phyloP scores from a whole-genome alignment of 352 stramenopile species.

The Globisporangium yorkense region DNA sequence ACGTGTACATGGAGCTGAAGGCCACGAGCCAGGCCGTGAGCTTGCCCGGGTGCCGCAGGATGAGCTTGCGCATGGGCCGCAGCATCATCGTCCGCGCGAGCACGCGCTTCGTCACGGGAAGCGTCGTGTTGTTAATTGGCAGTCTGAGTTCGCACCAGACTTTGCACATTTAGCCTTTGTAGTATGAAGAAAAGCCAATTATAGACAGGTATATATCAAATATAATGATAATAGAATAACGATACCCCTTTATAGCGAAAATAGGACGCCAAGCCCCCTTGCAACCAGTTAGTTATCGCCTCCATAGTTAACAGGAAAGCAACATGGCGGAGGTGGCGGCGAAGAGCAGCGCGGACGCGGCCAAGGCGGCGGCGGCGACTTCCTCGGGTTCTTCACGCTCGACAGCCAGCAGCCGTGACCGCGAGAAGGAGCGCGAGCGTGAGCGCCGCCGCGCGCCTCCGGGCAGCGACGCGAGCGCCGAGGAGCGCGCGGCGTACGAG shows the following conservation, averaged over 20 bases:
- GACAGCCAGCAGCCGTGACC: background rate
- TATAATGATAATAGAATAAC: too few relatives aligned
- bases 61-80: slow-evolving; percentile 37
- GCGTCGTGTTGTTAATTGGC: background rate
- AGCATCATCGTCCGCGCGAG: slow-evolving; percentile 5
- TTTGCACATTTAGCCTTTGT: too few relatives aligned
- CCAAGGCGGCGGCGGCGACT: background rate
- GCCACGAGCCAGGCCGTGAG: slow-evolving; percentile 41
- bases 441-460: slow-evolving; percentile 38
- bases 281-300: background rate
- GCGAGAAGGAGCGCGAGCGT: slow-evolving; percentile 9
- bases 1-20: slow-evolving; percentile 59
- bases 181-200: too few relatives aligned
- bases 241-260: too few relatives aligned
- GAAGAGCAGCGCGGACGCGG: background rate
- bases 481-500: slow-evolving; percentile 76
- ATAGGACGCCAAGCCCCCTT: too few relatives aligned
- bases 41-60: slow-evolving; percentile 57
- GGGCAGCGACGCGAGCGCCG: slow-evolving; percentile 43
- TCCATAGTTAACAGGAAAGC: background rate
- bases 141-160: background rate
- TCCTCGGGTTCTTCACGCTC: too few relatives aligned
- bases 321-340: background rate
- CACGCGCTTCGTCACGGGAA: too few relatives aligned
- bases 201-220: too few relatives aligned